phyloP scores from a whole-genome alignment of 306 rosid genomes.

The Fragaria nilgerrensis region DNA sequence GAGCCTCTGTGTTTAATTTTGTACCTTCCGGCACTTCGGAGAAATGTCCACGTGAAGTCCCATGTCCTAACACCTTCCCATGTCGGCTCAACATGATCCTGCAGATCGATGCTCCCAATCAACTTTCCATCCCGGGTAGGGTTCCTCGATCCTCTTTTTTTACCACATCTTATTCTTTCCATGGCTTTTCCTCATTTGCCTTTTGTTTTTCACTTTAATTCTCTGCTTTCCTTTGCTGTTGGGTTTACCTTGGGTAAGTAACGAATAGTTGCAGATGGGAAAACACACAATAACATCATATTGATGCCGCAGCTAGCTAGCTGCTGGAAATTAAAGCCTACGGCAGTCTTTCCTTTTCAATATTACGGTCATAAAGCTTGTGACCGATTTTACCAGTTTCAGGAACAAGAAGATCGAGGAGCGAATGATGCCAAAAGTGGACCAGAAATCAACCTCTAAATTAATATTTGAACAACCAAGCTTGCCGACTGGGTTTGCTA shows the following conservation, averaged over 20 bases:
- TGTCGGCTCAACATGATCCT: conserved; percentile 18
- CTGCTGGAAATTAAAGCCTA: no score
- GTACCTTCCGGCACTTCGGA: conserved; percentile 7
- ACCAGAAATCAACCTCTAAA: not conserved
- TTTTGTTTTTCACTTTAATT: not conserved
- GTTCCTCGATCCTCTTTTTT: not conserved
- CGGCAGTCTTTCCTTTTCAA: no score
- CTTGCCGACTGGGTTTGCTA: not conserved
- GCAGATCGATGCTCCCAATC: not conserved
- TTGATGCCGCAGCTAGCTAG: no score
- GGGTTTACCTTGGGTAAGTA: not conserved
- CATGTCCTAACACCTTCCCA: conserved; percentile 14
- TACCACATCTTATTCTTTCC: not conserved
- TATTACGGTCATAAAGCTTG: no score
- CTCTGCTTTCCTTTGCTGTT: not conserved
- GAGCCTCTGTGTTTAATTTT: not conserved
- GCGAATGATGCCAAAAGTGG: not conserved
- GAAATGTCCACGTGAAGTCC: conserved; percentile 32
- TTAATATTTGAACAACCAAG: not conserved
- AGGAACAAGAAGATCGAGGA: no score
- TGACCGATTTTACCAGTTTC: no score
- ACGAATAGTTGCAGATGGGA: not conserved
- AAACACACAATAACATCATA: no score
- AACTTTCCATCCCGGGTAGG: not conserved
- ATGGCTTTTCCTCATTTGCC: not conserved